Conservation (phyloP, 352 stramenopile genomes). For the Phytophthora sojae region DNA sequence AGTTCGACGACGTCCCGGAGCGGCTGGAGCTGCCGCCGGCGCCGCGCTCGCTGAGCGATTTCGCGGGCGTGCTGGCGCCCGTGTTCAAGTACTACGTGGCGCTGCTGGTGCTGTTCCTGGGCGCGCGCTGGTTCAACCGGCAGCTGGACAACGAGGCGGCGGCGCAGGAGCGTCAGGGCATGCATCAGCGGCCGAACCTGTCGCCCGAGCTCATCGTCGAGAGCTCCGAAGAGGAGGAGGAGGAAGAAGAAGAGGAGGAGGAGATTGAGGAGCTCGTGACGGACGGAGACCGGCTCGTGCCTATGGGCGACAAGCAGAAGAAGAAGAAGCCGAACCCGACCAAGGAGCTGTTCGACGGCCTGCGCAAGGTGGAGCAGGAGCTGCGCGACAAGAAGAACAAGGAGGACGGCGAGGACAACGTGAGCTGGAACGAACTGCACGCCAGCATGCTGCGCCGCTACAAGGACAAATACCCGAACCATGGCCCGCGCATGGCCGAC, state of each 20-base stretch:
- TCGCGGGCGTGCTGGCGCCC: constrained; percentile 57
- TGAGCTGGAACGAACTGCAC: constrained; percentile 88
- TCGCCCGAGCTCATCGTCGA: constrained; percentile 57
- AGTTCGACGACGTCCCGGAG: constrained; percentile 15
- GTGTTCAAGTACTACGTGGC: constrained; percentile 83
- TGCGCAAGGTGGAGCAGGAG: constrained; percentile 80
- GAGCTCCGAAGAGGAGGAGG: constrained; percentile 62
- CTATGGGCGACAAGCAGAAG: constrained; percentile 24
- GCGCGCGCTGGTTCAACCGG: constrained; percentile 67
- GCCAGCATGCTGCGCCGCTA: constrained; percentile 74
- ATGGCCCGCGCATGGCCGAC: constrained; percentile 57
- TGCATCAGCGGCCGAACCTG: constrained; percentile 42
- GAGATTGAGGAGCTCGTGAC: constrained; percentile 81
- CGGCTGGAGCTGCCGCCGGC: constrained; percentile 36
- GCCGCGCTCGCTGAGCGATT: constrained; percentile 64
- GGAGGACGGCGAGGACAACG: constrained; percentile 50
- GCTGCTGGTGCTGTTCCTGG: constrained; percentile 63
- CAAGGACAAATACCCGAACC: constrained; percentile 80
- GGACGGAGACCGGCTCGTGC: constrained; percentile 59
- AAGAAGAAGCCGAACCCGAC: constrained; percentile 44
- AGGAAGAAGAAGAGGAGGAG: constrained; percentile 49
- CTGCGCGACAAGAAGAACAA: constrained; percentile 63
- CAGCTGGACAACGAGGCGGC: constrained; percentile 61
- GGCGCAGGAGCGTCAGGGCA: constrained; percentile 43
- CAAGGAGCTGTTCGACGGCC: constrained; percentile 79